These are phyloP conservation scores for Colletotrichum incanum DNA, from an alignment of 2,329 filamentous ascomycete species.

Conservation along the genomic window DNA sequence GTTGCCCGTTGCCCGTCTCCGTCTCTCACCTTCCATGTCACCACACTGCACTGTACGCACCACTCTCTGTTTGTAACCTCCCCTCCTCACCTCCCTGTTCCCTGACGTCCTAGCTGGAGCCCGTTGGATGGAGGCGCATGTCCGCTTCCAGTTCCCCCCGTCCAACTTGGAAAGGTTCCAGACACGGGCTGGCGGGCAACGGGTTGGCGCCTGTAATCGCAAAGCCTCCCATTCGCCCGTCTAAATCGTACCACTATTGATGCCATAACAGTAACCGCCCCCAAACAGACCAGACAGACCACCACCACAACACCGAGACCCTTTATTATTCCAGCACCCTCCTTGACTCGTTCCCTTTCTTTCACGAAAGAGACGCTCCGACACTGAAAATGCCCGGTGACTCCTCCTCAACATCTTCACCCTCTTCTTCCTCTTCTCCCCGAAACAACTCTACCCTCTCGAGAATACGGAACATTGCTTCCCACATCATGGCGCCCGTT, in stretches of 20 bases:
- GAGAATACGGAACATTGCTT: constrained; percentile 74
- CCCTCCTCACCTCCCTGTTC: constrained; percentile 9
- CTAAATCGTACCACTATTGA: constrained; percentile 42
- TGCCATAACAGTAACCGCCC: constrained; percentile 42
- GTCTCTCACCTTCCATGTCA: constrained; percentile 6
- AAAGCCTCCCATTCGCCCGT: constrained; percentile 43
- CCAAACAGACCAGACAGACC: constrained; percentile 27
- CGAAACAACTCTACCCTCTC: constrained; percentile 58
- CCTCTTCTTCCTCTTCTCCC: constrained; percentile 61
- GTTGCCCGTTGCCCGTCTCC: background rate
- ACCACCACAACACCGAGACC: constrained; percentile 18
- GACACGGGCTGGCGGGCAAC: constrained; percentile 3
- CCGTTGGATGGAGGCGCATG: constrained; percentile 34
- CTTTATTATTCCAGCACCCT: background rate
- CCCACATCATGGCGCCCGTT: constrained; percentile 77
- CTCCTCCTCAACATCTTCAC: constrained; percentile 50
- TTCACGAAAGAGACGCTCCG: constrained; percentile 40
- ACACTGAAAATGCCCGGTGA: constrained; percentile 42
- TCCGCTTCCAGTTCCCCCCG: constrained; percentile 25
- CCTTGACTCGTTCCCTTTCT: constrained; percentile 36
- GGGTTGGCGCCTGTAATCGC: constrained; percentile 41
- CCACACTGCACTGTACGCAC: background rate
- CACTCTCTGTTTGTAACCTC: constrained; percentile 8
- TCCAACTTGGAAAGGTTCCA: constrained; percentile 6
- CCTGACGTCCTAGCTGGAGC: constrained; percentile 20